Percentiles rank a stretch among this genome's conserved stretches.
Conservation (phyloP, 2,329 filamentous ascomycete species). For the Boeremia exigua region DNA sequence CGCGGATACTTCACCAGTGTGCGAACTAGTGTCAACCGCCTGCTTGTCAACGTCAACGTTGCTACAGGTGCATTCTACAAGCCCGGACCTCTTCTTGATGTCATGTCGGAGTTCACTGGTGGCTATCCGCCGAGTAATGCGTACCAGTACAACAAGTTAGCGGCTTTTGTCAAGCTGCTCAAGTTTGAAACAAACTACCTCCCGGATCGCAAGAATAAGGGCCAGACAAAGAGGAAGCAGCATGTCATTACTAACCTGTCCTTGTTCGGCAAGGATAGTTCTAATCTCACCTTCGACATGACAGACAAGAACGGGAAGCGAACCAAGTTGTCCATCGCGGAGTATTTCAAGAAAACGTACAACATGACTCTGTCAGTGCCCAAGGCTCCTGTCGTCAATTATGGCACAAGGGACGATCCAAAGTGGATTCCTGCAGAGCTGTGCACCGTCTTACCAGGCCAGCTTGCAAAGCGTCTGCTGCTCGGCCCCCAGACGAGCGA, state of each 20-base stretch:
- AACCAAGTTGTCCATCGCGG: constrained; percentile 20
- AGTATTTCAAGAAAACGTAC: constrained; percentile 31
- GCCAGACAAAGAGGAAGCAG: constrained; percentile 39
- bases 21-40: constrained; percentile 62
- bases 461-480: constrained; percentile 36
- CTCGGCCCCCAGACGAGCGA: constrained; percentile 35
- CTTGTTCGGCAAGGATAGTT: constrained; percentile 41
- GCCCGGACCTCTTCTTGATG: constrained; percentile 48
- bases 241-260: constrained; percentile 51
- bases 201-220: constrained; percentile 41
- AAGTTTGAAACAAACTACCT: constrained; percentile 52
- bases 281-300: constrained; percentile 27
- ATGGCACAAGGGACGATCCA: constrained; percentile 25
- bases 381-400: constrained; percentile 39
- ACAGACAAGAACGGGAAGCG: constrained; percentile 20
- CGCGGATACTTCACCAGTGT: constrained; percentile 69
- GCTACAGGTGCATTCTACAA: constrained; percentile 66
- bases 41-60: constrained; percentile 69
- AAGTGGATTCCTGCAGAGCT: constrained; percentile 46
- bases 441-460: constrained; percentile 40
- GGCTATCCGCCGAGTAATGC: constrained; percentile 13
- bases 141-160: constrained; percentile 17
- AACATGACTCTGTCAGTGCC: constrained; percentile 28
- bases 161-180: constrained; percentile 47
- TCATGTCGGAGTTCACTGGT: constrained; percentile 33